These are phyloP conservation scores for Aspergillus novoparasiticus DNA, from an alignment of 2,329 filamentous ascomycete species.

Conservation along the genomic window DNA sequence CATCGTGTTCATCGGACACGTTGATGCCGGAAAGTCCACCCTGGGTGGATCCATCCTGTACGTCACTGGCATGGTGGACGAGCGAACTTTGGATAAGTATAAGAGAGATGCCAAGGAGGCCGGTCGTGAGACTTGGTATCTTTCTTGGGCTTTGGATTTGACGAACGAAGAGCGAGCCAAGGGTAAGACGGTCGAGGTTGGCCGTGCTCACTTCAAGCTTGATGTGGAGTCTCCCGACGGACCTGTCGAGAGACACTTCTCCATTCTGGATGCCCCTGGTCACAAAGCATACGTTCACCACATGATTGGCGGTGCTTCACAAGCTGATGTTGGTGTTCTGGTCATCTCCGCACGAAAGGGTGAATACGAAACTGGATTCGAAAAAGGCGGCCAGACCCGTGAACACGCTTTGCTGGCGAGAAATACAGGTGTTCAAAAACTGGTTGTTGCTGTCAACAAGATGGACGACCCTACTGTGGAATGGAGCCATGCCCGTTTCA, in stretches of 20 bases:
- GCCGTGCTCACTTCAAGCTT: conserved; percentile 93
- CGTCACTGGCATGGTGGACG: conserved; percentile 97
- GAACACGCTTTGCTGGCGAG: conserved; percentile 98
- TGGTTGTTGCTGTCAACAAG: conserved; percentile 95
- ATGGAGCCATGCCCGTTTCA: conserved; percentile 91
- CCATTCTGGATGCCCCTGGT: conserved; percentile 92
- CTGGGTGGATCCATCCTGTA: conserved; percentile 92
- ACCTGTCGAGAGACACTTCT: conserved; percentile 85
- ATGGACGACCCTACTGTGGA: conserved; percentile 98
- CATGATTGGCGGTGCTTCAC: conserved; percentile 95
- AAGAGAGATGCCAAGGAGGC: conserved; percentile 95
- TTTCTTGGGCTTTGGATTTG: conserved; percentile 96
- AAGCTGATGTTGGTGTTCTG: conserved; percentile 90
- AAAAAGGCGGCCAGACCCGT: conserved; percentile 92
- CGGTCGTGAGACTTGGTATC: conserved; percentile 96
- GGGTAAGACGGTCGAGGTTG: conserved; percentile 98
- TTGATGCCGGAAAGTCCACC: conserved; percentile 97
- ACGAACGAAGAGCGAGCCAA: conserved; percentile 95
- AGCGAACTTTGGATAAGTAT: conserved; percentile 97
- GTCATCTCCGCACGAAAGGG: conserved; percentile 97
- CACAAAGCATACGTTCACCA: conserved; percentile 98
- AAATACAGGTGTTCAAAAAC: conserved; percentile 96
- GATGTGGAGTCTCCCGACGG: conserved; percentile 38
- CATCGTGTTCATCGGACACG: conserved; percentile 96
- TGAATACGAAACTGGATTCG: conserved; percentile 98